A percentile compares a stretch with the other conserved stretches of the same genome.
phyloP scores from a whole-genome alignment of 768 basidiomycete species.

The Amanita rimosa region DNA sequence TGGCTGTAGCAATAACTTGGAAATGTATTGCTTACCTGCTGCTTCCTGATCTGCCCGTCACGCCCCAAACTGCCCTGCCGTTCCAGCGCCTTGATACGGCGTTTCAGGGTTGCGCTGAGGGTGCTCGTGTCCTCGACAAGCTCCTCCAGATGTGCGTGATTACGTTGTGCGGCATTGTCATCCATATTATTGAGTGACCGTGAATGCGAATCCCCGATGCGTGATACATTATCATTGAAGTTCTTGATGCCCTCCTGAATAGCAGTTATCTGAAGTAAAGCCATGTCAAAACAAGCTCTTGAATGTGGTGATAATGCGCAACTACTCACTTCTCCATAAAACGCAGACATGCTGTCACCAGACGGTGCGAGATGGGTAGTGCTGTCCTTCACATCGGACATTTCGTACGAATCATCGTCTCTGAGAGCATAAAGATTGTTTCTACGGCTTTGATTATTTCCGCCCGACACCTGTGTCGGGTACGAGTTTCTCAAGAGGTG shows the following conservation, averaged over 20 bases:
- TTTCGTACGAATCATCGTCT: conserved; percentile 57
- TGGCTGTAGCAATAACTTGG: not conserved
- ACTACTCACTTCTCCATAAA: conserved; percentile 58
- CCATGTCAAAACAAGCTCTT: conserved; percentile 25
- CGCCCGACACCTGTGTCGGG: conserved; percentile 55
- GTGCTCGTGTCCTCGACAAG: conserved; percentile 64
- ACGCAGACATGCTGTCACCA: conserved; percentile 50
- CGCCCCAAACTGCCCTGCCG: conserved; percentile 53
- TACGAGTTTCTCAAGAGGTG: conserved; percentile 39
- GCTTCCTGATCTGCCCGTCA: conserved; percentile 64
- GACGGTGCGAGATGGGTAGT: conserved; percentile 34
- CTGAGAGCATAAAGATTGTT: conserved; percentile 60
- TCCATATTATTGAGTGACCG: conserved; percentile 70
- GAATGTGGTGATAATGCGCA: not conserved
- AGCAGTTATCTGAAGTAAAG: conserved; percentile 46
- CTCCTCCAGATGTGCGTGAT: conserved; percentile 51
- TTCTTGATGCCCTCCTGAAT: conserved; percentile 59
- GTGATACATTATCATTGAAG: conserved; percentile 59
- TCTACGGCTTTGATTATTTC: conserved; percentile 34
- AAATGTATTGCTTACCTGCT: conserved; percentile 40
- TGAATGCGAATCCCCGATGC: conserved; percentile 64
- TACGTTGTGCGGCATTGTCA: conserved; percentile 50
- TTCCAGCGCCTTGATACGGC: conserved; percentile 61
- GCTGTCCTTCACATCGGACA: conserved; percentile 58
- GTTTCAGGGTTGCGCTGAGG: conserved; percentile 58